A percentile compares a stretch with the other conserved stretches of the same genome.
Evolutionary conservation across 2,329 filamentous ascomycete genomes (phyloP).

Genomic region (Waltergamsia citrina): DNA sequence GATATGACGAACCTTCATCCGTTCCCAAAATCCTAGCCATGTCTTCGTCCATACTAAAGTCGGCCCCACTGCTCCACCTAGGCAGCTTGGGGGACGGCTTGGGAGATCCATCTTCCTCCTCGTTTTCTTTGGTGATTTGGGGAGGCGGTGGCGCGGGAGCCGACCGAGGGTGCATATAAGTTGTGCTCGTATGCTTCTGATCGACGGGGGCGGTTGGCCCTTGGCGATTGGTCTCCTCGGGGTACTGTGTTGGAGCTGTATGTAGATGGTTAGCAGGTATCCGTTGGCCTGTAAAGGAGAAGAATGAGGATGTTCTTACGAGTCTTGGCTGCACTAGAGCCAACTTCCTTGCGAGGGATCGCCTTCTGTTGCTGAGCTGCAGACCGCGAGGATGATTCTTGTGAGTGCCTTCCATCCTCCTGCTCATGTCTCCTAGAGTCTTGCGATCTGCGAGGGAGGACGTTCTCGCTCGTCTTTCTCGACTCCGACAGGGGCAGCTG

Average conservation of each 20-base stretch:
- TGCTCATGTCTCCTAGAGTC: slow-evolving; percentile 50
- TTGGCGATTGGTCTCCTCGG: too few species aligned
- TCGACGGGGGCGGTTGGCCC: slow-evolving; percentile 5
- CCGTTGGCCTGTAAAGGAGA: too few species aligned
- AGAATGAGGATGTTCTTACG: slow-evolving; percentile 21
- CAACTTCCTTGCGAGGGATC: slow-evolving; percentile 58
- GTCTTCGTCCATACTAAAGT: slow-evolving; percentile 93
- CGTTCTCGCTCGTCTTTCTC: slow-evolving; percentile 25
- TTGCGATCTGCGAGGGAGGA: slow-evolving; percentile 39
- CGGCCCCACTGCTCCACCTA: slow-evolving; percentile 69
- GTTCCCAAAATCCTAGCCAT: slow-evolving; percentile 80
- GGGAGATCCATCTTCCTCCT: slow-evolving; percentile 40
- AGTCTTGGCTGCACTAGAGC: slow-evolving; percentile 17
- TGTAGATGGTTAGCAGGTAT: too few species aligned
- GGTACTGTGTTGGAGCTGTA: too few species aligned
- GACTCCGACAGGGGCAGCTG: slow-evolving; percentile 10
- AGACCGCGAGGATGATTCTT: slow-evolving; percentile 27
- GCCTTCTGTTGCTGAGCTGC: slow-evolving; percentile 31
- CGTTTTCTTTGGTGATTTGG: slow-evolving; percentile 50
- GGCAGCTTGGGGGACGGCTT: slow-evolving; percentile 58
- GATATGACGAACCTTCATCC: slow-evolving; percentile 70
- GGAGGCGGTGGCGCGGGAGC: slow-evolving; percentile 45
- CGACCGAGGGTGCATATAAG: slow-evolving; percentile 48
- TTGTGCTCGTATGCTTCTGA: slow-evolving; percentile 20
- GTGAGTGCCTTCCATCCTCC: slow-evolving; percentile 32